A percentile compares a stretch with the other conserved stretches of the same genome.
Evolutionary conservation across 1,284 basidiomycete species (phyloP).

Genomic region (Neotropicomus parvogracilis): DNA sequence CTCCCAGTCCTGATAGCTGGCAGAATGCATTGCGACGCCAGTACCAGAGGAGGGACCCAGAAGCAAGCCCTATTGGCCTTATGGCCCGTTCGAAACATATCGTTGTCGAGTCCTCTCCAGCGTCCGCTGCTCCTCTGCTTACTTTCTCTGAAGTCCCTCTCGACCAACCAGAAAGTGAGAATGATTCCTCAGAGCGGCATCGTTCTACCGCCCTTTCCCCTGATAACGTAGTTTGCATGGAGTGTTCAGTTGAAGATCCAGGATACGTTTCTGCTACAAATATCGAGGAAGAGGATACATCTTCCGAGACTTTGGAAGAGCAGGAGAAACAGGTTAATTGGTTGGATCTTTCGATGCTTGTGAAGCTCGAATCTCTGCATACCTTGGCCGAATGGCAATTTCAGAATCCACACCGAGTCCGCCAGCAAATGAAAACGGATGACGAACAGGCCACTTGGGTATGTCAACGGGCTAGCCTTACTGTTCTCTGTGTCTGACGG

Average conservation of each 20-base stretch:
- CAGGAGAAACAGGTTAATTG: constrained; percentile 46
- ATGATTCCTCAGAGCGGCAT: constrained; percentile 3
- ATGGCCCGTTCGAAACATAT: constrained; percentile 23
- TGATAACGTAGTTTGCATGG: background rate
- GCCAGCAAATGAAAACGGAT: constrained; percentile 71
- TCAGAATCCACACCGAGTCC: constrained; percentile 62
- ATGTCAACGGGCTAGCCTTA: constrained; percentile 27
- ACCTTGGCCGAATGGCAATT: constrained; percentile 78
- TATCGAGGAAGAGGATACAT: constrained; percentile 26
- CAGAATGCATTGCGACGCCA: constrained; percentile 69
- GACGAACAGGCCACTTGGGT: constrained; percentile 76
- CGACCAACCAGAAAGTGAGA: constrained; percentile 10
- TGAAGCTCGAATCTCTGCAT: constrained; percentile 76
- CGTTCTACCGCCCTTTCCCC: constrained; percentile 4
- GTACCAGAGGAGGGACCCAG: constrained; percentile 64
- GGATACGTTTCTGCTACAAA: constrained; percentile 11
- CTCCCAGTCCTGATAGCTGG: constrained; percentile 66
- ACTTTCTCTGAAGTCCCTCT: constrained; percentile 9
- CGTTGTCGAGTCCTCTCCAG: constrained; percentile 28
- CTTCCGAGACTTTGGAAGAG: constrained; percentile 15
- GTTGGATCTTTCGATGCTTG: constrained; percentile 64
- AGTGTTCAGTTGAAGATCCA: constrained; percentile 3
- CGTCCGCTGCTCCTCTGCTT: constrained; percentile 23
- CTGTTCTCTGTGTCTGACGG: constrained; percentile 4
- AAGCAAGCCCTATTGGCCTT: constrained; percentile 66